A percentile compares a stretch with the other conserved stretches of the same genome.
Conservation (phyloP, 257 asterid genomes). For the Rhazya stricta region DNA sequence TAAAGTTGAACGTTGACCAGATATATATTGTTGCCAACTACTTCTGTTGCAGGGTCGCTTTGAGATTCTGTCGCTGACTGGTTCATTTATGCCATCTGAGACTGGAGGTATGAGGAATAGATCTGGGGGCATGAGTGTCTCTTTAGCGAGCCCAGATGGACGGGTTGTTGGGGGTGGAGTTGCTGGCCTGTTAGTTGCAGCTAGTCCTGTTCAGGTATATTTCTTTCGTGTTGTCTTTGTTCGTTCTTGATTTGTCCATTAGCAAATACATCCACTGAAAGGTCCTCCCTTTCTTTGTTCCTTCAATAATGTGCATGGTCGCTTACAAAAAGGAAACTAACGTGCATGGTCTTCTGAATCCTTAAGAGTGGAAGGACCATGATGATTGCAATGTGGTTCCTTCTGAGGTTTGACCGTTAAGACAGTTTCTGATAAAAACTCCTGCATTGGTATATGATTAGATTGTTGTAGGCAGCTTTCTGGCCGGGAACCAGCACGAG, state of each 20-base stretch:
- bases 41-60: constrained; percentile 66
- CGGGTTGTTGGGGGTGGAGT: constrained; percentile 96
- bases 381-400: background rate
- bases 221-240: background rate
- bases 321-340: too few species aligned
- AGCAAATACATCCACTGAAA: too few species aligned
- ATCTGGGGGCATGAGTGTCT: constrained; percentile 95
- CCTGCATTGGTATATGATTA: constrained; percentile 19
- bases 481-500: constrained; percentile 68
- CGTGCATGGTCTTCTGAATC: background rate
- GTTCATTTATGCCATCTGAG: constrained; percentile 86
- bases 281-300: background rate
- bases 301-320: background rate
- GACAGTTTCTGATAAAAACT: background rate
- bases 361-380: background rate
- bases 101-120: constrained; percentile 83
- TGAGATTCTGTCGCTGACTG: constrained; percentile 84
- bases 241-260: background rate
- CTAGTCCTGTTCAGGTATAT: constrained; percentile 78
- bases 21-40: background rate
- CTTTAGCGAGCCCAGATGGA: constrained; percentile 87
- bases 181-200: constrained; percentile 88
- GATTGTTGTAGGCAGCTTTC: constrained; percentile 90
- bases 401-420: background rate
- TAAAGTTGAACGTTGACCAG: background rate